These are phyloP conservation scores for Talaromyces sp. DNA, from an alignment of 2,329 filamentous ascomycete species.

Conservation along the genomic window DNA sequence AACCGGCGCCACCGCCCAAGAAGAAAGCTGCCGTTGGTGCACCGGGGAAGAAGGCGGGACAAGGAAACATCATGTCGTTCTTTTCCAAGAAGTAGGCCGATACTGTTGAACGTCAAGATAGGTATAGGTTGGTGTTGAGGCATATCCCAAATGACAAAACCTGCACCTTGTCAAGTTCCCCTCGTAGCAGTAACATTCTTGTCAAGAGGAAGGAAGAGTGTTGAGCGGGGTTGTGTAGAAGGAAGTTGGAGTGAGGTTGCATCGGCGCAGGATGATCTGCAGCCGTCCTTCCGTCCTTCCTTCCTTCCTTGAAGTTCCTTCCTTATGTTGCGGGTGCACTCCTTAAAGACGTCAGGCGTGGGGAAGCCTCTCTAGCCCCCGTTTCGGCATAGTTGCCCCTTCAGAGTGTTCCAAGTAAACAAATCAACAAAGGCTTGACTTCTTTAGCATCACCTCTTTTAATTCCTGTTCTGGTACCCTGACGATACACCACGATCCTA, in stretches of 20 bases:
- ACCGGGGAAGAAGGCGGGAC: constrained; percentile 59
- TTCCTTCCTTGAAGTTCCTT: not conserved
- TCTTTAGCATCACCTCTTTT: not conserved
- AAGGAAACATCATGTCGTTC: constrained; percentile 86
- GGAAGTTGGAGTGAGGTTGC: constrained; percentile 12
- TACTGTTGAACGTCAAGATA: not conserved
- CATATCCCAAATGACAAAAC: not conserved
- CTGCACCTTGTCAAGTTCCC: too few species aligned
- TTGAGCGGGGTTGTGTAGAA: not conserved
- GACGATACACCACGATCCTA: not conserved
- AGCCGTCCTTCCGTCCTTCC: not conserved
- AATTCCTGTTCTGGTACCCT: too few species aligned
- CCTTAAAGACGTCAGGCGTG: not conserved
- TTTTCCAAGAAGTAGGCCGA: constrained; percentile 70
- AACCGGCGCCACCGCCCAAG: constrained; percentile 56
- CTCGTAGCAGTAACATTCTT: not conserved
- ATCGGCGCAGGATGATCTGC: constrained; percentile 12
- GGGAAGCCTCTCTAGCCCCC: not conserved
- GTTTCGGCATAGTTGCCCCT: too few species aligned
- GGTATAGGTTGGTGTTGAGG: not conserved
- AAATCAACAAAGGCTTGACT: not conserved
- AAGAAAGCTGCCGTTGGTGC: constrained; percentile 48
- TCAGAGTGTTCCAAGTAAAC: not conserved
- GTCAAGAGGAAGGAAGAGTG: not conserved
- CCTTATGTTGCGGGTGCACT: not conserved